Base-by-base conservation (phyloP, 2,329 filamentous ascomycete species). In the Aspergillus tamarii region DNA sequence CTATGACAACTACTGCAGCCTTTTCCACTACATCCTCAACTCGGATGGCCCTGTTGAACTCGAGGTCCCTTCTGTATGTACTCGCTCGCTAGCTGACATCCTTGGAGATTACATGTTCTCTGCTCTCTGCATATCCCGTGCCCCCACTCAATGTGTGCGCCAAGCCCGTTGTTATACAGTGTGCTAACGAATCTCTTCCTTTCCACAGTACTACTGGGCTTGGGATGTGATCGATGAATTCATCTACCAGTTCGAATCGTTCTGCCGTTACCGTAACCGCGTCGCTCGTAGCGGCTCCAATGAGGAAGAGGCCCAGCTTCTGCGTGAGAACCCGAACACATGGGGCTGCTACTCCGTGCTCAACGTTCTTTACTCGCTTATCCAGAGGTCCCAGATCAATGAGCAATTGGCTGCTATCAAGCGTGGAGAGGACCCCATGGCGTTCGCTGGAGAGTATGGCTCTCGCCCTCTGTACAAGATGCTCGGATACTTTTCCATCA, bases 211-310 rank as follows among this genome's bases (percentile, higher is more conserved):
- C 84, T 97, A 94, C 85, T 99, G 95, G 95, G 95, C 95, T 48
- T 99, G 95, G 95, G 95, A 99, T 80, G 94, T 98, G 72, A 97
- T 99, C 82, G 95, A 99, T 81, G 95, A 99, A 82, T 99, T 99
- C 85, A 98, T 99, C 83, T 99, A 99, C 85, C 95, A 99, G 81
- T 99, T 99, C 87, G 97, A 99, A 86, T 96, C 94, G 64, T 99
- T 99, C 86, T 98, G 93, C 80, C 93, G 93, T 67, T 97, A 97
- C 87, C 90, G 95, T 76, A 93, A 96, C 81, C 90, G 93, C 70
- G 89, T 97, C 72, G 95, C 95, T 68, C 88, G 93, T 72, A 88
- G 80, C 55, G 88, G 80, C 84, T 87, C 91, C 80, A 96, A 94
- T 80, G 92, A 93, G 78, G 95, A 98, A 82, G 95, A 99, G 81